These are phyloP conservation scores for Dactylellina leptospora DNA, from an alignment of 2,329 filamentous ascomycete species.

Conservation along the genomic window DNA sequence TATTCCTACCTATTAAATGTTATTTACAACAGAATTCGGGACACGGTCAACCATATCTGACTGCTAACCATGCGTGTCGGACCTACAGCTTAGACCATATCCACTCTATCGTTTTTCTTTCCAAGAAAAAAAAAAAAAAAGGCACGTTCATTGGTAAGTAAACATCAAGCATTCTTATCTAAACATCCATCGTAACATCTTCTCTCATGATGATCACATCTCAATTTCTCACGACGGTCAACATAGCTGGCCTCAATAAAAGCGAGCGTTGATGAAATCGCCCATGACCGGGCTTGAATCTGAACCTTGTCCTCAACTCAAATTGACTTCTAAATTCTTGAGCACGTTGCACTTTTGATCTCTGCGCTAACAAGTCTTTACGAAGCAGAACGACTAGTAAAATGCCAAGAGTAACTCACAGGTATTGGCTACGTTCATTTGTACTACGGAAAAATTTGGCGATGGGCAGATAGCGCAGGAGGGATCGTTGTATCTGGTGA, in stretches of 20 bases:
- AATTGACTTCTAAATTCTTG: no score
- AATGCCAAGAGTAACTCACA: no score
- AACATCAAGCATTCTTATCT: background rate
- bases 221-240: constrained; percentile 58
- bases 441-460: no score
- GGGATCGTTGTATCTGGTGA: no score
- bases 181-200: constrained; percentile 1
- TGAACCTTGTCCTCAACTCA: constrained; percentile 51
- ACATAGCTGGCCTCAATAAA: constrained; percentile 54
- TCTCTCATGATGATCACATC: constrained; percentile 56
- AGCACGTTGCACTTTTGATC: no score
- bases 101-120: no score
- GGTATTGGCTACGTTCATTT: no score
- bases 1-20: background rate
- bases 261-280: constrained; percentile 57
- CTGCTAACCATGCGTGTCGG: background rate
- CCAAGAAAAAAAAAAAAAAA: no score
- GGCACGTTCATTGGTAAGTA: background rate
- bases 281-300: constrained; percentile 58
- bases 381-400: no score
- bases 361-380: no score
- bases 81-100: no score
- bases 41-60: background rate
- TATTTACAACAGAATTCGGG: background rate
- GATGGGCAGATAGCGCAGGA: no score